Base-by-base conservation (phyloP, 805 yeast genomes). In the Saturnispora besseyi region DNA sequence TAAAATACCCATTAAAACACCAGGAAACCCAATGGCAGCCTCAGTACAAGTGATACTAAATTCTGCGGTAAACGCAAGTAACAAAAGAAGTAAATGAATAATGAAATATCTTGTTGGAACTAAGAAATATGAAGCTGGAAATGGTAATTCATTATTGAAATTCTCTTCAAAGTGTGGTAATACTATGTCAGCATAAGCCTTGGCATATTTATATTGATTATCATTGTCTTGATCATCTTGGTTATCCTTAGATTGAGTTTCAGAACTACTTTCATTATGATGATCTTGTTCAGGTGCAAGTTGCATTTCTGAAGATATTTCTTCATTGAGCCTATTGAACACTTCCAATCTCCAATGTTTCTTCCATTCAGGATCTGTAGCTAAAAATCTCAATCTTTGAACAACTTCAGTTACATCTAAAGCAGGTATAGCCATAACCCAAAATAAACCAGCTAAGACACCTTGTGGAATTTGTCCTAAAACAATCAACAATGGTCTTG, bases 21-120 rank as follows among this genome's bases (percentile, higher is more conserved):
- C 84, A 0, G 99, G 98, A 61, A 93, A 91, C 2, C 96, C 98
- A 31, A 91, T 87, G 0, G 98, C 97, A 0, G 93, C 98, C 52
- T 74, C 79, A 0, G 96, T 87, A 61, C 82, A 78, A 0, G 95
- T 85, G 31, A 91, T 88, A 0, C 81, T 93, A 55, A 88, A 84
- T 62, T 95, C 98, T 0, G 79, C 84, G 1, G 76, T 84, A 47
- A 83, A 83, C 0, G 93, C 93, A 21, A 80, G 56, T 4, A 84
- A 62, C 51, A 87, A 81, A 18, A 87, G 67, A 0, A 62, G 46
- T 0, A 84, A 64, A 58, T 82, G 91, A 1, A 79, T 51, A 32
- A 75, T 63, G 18, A 87, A 68, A 75, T 78, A 76, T 57, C 73
- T 76, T 28, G 64, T 62, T 8, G 50, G 50, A 9, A 48, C 26